A percentile compares a stretch with the other conserved stretches of the same genome.
These are phyloP conservation scores for Gastrolobium villosum DNA, from an alignment of 306 rosid genomes.

Conservation along the genomic window DNA sequence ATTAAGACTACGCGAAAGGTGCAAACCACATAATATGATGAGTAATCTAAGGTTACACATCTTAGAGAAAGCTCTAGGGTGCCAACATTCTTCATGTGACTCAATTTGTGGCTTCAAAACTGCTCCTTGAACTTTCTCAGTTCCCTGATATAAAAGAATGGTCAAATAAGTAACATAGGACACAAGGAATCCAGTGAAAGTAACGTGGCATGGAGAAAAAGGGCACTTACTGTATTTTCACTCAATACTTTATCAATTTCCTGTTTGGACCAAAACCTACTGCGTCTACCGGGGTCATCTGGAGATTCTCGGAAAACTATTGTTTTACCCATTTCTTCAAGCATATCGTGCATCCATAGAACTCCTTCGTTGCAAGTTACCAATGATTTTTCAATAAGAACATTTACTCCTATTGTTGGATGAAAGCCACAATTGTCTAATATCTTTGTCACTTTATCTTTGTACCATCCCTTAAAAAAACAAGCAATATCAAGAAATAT, in stretches of 20 bases:
- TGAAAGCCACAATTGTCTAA: neutral
- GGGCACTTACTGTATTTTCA: neutral
- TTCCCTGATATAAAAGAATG: slow-evolving; percentile 39
- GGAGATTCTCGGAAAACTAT: slow-evolving; percentile 23
- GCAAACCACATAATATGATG: slow-evolving; percentile 11
- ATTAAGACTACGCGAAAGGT: neutral
- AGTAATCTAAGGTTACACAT: slow-evolving; percentile 41
- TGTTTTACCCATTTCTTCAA: slow-evolving; percentile 41
- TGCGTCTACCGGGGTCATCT: neutral
- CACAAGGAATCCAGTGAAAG: slow-evolving; percentile 4
- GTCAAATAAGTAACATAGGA: slow-evolving; percentile 22
- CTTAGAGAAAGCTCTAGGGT: slow-evolving; percentile 38
- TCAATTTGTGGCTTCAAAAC: neutral
- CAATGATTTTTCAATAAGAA: slow-evolving; percentile 42
- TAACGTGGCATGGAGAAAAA: neutral
- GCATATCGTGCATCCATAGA: slow-evolving; percentile 39
- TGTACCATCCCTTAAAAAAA: slow-evolving; percentile 42
- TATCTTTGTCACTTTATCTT: slow-evolving; percentile 9
- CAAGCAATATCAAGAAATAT: slow-evolving; percentile 49
- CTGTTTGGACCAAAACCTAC: slow-evolving; percentile 23
- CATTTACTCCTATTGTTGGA: slow-evolving; percentile 7
- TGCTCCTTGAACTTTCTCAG: slow-evolving; percentile 4
- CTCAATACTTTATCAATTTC: slow-evolving; percentile 13
- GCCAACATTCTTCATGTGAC: slow-evolving; percentile 2
- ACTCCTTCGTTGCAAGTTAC: neutral